Conservation (phyloP, 2,329 filamentous ascomycete genomes). For the Beauveria sp. region DNA sequence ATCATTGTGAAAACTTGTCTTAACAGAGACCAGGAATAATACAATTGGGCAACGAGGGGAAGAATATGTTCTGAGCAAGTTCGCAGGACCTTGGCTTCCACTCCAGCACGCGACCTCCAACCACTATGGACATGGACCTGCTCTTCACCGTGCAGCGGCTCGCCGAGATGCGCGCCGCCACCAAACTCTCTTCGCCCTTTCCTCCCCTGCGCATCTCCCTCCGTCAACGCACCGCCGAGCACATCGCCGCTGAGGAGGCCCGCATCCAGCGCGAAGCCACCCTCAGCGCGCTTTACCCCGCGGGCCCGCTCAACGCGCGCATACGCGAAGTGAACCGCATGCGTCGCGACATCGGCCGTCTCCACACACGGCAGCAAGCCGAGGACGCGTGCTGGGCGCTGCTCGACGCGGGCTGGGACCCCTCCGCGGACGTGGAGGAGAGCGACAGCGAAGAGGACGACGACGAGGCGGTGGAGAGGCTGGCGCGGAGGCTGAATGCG, state of each 20-base stretch:
- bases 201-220: neutral
- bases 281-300: neutral
- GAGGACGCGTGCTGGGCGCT: neutral
- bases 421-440: neutral
- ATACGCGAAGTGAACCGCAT: neutral
- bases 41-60: neutral
- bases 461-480: neutral
- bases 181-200: neutral
- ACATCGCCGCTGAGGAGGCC: neutral
- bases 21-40: neutral
- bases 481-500: slow-evolving; percentile 11
- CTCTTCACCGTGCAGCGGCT: neutral
- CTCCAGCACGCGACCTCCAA: neutral
- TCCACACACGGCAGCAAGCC: neutral
- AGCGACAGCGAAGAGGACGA: neutral
- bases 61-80: too few species aligned
- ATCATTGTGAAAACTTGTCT: neutral
- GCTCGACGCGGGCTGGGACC: neutral
- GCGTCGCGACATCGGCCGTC: neutral
- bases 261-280: neutral
- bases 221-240: neutral
- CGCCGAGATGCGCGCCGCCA: neutral
- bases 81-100: too few species aligned
- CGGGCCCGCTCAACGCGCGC: too few species aligned
- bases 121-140: neutral